Evolutionary conservation across 164 flowering plant genomes (phyloP).

Genomic region (Stephania yunnanensis): DNA sequence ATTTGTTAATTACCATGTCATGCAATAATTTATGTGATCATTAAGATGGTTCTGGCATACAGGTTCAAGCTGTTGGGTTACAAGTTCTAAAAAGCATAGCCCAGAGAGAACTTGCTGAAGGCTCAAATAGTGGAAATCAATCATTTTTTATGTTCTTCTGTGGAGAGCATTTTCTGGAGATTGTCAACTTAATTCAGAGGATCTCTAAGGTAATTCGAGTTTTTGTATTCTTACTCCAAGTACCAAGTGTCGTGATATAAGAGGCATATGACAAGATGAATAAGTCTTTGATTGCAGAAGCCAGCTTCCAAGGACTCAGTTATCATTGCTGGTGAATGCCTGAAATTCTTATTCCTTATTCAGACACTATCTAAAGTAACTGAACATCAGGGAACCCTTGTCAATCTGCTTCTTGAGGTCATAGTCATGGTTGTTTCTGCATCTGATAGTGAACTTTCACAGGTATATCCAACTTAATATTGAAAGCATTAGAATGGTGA

Average conservation of each 20-base stretch:
- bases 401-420: slow-evolving; percentile 68
- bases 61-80: slow-evolving; percentile 77
- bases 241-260: slow-evolving; percentile 2
- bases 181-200: slow-evolving; percentile 37
- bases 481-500: background rate
- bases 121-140: slow-evolving; percentile 26
- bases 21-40: background rate
- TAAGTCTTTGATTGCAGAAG: slow-evolving; percentile 37
- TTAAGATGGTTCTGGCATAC: slow-evolving; percentile 10
- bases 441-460: slow-evolving; percentile 36
- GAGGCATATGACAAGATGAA: background rate
- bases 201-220: slow-evolving; percentile 46
- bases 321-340: slow-evolving; percentile 55
- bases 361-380: slow-evolving; percentile 54
- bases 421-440: slow-evolving; percentile 54
- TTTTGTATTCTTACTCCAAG: background rate
- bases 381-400: slow-evolving; percentile 49
- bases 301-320: slow-evolving; percentile 53
- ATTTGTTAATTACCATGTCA: background rate
- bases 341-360: slow-evolving; percentile 63
- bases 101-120: slow-evolving; percentile 39
- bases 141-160: slow-evolving; percentile 45
- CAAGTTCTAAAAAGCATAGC: slow-evolving; percentile 56
- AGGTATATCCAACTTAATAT: slow-evolving; percentile 29
- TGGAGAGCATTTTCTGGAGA: slow-evolving; percentile 56